A percentile compares a stretch with the other conserved stretches of the same genome.
phyloP scores from a whole-genome alignment of 768 basidiomycete genomes.

The Mycena latifolia region DNA sequence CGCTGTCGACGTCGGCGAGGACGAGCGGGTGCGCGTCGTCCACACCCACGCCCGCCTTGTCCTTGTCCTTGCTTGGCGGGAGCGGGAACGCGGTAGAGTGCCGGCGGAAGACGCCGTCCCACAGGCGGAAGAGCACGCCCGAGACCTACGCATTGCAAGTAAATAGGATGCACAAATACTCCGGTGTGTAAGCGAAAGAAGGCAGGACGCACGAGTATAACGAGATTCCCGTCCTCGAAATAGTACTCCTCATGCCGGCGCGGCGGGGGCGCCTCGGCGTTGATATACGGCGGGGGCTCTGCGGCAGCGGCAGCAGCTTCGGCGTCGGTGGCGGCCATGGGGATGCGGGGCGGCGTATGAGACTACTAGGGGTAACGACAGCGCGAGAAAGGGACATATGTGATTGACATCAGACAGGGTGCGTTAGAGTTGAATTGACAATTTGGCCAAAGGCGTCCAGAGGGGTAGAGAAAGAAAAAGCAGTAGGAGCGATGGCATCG shows the following conservation, averaged over 20 bases:
- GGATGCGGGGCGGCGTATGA: conserved; percentile 3
- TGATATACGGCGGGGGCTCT: conserved; percentile 23
- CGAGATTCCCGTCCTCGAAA: conserved; percentile 34
- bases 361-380: too few relatives aligned
- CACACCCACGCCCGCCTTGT: conserved; percentile 35
- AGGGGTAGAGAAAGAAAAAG: too few relatives aligned
- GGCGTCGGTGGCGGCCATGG: neutral
- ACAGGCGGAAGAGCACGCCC: conserved; percentile 32
- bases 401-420: too few relatives aligned
- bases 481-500: too few relatives aligned
- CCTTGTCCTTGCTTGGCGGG: too few relatives aligned
- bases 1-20: conserved; percentile 39
- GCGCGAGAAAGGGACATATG: too few relatives aligned
- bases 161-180: too few relatives aligned
- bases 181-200: neutral
- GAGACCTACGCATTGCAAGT: too few relatives aligned
- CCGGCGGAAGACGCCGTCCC: conserved; percentile 32
- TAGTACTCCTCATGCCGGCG: conserved; percentile 33
- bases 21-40: conserved; percentile 44
- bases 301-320: neutral
- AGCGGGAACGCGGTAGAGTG: conserved; percentile 32
- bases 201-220: conserved; percentile 19
- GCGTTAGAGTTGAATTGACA: too few relatives aligned
- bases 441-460: too few relatives aligned
- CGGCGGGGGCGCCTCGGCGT: neutral